Evolutionary conservation across 2,329 filamentous ascomycete genomes (phyloP), one percentile per base, ranked within the genome.

Genomic region (Biscogniauxia mediterranea): DNA sequence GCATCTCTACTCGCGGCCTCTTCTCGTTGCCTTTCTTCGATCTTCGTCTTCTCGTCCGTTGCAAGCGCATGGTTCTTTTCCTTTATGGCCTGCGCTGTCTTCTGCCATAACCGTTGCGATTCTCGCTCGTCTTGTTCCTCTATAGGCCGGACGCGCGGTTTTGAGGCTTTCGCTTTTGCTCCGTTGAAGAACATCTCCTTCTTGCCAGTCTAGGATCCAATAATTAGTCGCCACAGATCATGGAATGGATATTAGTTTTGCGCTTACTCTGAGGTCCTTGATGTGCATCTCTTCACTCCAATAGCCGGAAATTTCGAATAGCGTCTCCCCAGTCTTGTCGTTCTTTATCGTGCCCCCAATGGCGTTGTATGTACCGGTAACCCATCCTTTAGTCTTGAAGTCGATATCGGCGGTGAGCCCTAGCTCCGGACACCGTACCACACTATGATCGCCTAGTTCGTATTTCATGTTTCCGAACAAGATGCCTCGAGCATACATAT

Each of bases 391-490:
- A 57, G 92, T 96, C 80, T 98, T 98, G 84, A 99, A 99, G 68
- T 99, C 95, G 63, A 99, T 88, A 74, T 99, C 94, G 62, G 93
- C 94, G 25, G 88, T 85, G 19, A 99, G 82, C 61, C 93, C 89
- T 19, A 92, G 85, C 75, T 98, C 94, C 0, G 94, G 92, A 75
- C 95, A 98, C 67, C 89, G 86, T 20, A 99, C 91, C 70, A 93
- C 92, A 74, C 93, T 97, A 79, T 97, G 93, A 75, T 98, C 94
- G 66, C 94, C 95, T 7, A 99, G 86, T 79, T 99, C 95, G 77
- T 98, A 99, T 77, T 97, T 98, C 95, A 99, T 98, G 77, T 97
- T 98, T 54, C 95, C 95, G 71, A 99, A 97, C 8, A 99, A 82
- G 62, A 99, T 98, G 42, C 95, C 94, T 64, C 95, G 87, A 21